Evolutionary conservation across 257 asterid species (phyloP).

Genomic region (Ajuga chamaepitys): DNA sequence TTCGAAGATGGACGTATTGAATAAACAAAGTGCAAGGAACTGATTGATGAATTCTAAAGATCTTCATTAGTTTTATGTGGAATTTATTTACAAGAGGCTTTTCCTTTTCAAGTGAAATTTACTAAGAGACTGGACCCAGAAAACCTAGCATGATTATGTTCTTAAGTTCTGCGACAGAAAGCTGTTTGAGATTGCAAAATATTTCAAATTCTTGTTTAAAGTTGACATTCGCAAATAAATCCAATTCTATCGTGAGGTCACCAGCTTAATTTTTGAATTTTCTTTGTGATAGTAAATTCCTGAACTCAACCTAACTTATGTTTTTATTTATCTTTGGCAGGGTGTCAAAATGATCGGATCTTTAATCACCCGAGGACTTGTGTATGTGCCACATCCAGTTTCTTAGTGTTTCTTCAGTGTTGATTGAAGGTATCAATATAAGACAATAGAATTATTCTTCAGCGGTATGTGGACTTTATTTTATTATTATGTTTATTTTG

Average conservation of each 20-base stretch:
- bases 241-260: not conserved
- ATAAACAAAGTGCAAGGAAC: not conserved
- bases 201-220: not conserved
- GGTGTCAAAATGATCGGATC: conserved; percentile 87
- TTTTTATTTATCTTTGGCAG: conserved; percentile 34
- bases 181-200: conserved; percentile 1
- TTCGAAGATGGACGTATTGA: not conserved
- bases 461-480: not conserved
- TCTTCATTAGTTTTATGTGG: not conserved
- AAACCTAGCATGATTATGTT: not conserved
- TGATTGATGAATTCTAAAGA: not conserved
- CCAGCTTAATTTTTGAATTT: not conserved
- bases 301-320: not conserved
- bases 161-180: not conserved
- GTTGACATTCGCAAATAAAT: not conserved
- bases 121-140: not conserved
- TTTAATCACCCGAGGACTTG: conserved; percentile 72
- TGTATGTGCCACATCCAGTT: conserved; percentile 44
- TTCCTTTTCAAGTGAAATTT: not conserved
- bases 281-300: not conserved
- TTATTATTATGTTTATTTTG: not conserved
- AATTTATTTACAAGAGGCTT: not conserved
- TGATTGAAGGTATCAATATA: not conserved
- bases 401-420: not conserved
- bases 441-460: not conserved